Conservation (phyloP, 768 basidiomycete species). For the Butyriboletus loyo region DNA sequence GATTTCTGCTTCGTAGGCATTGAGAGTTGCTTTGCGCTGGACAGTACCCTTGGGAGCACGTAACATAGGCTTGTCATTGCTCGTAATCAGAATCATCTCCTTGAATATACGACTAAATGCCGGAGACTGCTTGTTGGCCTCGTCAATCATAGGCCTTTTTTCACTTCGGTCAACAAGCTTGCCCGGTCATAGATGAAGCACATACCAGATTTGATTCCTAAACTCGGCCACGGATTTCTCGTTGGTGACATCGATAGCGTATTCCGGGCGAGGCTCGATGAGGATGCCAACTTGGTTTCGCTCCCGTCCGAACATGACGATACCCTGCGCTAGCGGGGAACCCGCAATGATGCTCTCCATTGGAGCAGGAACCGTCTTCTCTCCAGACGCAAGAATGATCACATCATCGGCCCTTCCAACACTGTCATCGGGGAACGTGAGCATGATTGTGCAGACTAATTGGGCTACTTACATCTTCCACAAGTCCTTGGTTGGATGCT, state of each 20-base stretch:
- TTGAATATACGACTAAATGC: conserved; percentile 46
- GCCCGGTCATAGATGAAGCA: neutral
- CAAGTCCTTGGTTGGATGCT: conserved; percentile 41
- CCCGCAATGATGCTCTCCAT: conserved; percentile 29
- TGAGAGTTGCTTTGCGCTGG: conserved; percentile 37
- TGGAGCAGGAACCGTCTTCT: conserved; percentile 24
- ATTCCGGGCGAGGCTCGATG: conserved; percentile 23
- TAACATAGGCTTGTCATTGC: conserved; percentile 40
- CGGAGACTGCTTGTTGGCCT: conserved; percentile 42
- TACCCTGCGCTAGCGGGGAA: conserved; percentile 18
- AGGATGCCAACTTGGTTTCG: conserved; percentile 34
- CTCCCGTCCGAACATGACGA: conserved; percentile 35
- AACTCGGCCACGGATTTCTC: conserved; percentile 25
- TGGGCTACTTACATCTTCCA: conserved; percentile 33
- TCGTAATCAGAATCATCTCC: conserved; percentile 52
- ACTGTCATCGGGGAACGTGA: neutral
- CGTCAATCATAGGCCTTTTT: conserved; percentile 39
- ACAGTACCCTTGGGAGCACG: conserved; percentile 47
- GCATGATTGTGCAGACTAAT: neutral
- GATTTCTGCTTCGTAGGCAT: conserved; percentile 44
- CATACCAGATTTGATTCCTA: conserved; percentile 32
- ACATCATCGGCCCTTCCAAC: conserved; percentile 36
- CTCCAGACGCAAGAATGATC: conserved; percentile 27
- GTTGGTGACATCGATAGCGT: conserved; percentile 20
- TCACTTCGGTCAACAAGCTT: neutral